phyloP scores from a whole-genome alignment of 441 rosid species.

The Capsella rubella region DNA sequence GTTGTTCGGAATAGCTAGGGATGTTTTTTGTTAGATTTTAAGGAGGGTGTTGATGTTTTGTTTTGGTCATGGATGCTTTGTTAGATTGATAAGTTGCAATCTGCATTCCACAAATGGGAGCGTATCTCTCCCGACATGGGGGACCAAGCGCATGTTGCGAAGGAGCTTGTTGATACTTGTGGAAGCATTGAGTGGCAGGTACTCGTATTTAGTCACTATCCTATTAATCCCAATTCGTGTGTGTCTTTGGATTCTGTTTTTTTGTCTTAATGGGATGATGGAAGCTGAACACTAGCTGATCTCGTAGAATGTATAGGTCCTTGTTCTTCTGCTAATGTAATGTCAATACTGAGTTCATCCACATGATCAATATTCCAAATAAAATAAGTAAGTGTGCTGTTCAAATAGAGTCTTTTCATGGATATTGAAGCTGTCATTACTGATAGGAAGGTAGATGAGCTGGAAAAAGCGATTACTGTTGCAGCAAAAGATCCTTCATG shows the following conservation, averaged over 20 bases:
- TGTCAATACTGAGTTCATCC: neutral
- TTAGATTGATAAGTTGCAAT: constrained; percentile 92
- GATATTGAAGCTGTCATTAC: constrained; percentile 56
- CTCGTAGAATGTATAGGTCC: constrained; percentile 15
- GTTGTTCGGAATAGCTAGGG: constrained; percentile 34
- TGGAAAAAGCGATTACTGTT: constrained; percentile 86
- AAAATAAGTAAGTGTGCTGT: constrained; percentile 14
- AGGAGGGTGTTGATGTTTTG: constrained; percentile 16
- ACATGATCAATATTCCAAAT: neutral
- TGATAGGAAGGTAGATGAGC: constrained; percentile 97
- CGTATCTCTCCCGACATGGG: constrained; percentile 62
- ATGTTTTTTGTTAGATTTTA: neutral
- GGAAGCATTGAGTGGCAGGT: constrained; percentile 99
- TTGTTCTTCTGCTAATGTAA: constrained; percentile 10
- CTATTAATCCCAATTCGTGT: neutral
- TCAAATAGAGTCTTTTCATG: constrained; percentile 41
- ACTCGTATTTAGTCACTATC: constrained; percentile 33
- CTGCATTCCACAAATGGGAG: constrained; percentile 92
- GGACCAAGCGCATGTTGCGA: constrained; percentile 68
- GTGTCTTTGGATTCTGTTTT: neutral
- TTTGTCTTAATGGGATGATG: constrained; percentile 13
- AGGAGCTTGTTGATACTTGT: constrained; percentile 76
- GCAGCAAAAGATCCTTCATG: constrained; percentile 93
- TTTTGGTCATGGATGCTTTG: constrained; percentile 24
- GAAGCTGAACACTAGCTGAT: constrained; percentile 13